A percentile compares a stretch with the other conserved stretches of the same genome.
These are phyloP conservation scores for Geotrichum carabidarum DNA, from an alignment of 1,139 yeast genomes.

Conservation along the genomic window DNA sequence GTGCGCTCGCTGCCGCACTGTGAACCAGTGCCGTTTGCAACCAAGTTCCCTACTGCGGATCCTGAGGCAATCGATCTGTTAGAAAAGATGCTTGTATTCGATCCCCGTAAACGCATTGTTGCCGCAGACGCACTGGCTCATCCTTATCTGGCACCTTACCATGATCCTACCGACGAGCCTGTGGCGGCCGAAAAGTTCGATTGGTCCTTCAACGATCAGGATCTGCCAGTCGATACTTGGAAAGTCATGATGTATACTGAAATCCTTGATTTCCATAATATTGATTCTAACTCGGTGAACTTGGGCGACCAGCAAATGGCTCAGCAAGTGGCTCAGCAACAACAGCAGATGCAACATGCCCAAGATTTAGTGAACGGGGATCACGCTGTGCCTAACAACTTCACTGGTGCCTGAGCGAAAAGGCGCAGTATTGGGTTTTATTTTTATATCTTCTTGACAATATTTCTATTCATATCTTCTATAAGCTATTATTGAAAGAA, in stretches of 20 bases:
- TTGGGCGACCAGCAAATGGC: neutral
- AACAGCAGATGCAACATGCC: neutral
- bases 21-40: conserved; percentile 82
- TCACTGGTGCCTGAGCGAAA: neutral
- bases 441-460: neutral
- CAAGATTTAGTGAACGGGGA: neutral
- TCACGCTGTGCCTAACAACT: neutral
- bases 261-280: conserved; percentile 89
- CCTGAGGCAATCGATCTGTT: conserved; percentile 84
- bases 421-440: neutral
- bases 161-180: conserved; percentile 97
- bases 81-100: conserved; percentile 87
- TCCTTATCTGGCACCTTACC: conserved; percentile 94
- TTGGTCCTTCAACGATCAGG: conserved; percentile 98
- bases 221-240: conserved; percentile 96
- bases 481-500: too few species aligned
- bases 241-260: conserved; percentile 98
- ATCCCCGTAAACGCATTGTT: conserved; percentile 87
- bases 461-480: too few species aligned
- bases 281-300: conserved; percentile 37
- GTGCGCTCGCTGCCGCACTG: conserved; percentile 91
- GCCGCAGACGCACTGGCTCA: conserved; percentile 88
- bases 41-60: conserved; percentile 80
- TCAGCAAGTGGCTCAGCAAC: neutral
- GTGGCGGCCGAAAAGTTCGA: conserved; percentile 88